Conservation (phyloP, 768 basidiomycete genomes). For the Pleurotus ostreatus region DNA sequence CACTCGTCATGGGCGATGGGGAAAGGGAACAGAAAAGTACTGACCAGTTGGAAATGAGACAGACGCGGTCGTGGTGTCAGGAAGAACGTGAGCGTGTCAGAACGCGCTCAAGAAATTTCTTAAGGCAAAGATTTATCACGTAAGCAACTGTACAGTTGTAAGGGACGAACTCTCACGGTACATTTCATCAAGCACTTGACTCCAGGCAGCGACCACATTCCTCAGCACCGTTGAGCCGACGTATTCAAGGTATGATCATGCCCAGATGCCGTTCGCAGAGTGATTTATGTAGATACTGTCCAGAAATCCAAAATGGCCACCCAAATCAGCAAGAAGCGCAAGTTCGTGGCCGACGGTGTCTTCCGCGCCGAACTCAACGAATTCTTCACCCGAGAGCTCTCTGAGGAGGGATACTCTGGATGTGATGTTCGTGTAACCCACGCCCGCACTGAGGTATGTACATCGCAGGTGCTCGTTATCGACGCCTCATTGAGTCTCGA, state of each 20-base stretch:
- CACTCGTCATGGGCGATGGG: constrained; percentile 66
- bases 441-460: constrained; percentile 87
- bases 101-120: too few species aligned
- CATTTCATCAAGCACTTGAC: background rate
- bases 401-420: constrained; percentile 99
- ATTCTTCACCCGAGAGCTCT: constrained; percentile 97
- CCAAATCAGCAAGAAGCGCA: constrained; percentile 97
- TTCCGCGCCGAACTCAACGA: constrained; percentile 99
- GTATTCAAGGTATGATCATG: constrained; percentile 23
- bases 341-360: constrained; percentile 98
- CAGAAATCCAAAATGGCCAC: constrained; percentile 54
- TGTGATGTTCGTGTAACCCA: constrained; percentile 99
- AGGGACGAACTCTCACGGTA: constrained; percentile 17
- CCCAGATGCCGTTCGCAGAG: background rate
- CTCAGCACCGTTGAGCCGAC: constrained; percentile 18
- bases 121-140: constrained; percentile 7
- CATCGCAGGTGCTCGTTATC: background rate
- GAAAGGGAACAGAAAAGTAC: constrained; percentile 17
- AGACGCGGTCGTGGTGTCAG: background rate
- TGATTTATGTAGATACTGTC: background rate
- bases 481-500: background rate
- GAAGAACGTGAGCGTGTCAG: too few species aligned
- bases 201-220: constrained; percentile 17
- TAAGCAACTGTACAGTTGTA: constrained; percentile 24
- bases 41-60: constrained; percentile 15